Percentiles rank a stretch among this genome's conserved stretches.
Evolutionary conservation across 2,329 filamentous ascomycete genomes (phyloP).

Genomic region (Podosphaera aphanis): DNA sequence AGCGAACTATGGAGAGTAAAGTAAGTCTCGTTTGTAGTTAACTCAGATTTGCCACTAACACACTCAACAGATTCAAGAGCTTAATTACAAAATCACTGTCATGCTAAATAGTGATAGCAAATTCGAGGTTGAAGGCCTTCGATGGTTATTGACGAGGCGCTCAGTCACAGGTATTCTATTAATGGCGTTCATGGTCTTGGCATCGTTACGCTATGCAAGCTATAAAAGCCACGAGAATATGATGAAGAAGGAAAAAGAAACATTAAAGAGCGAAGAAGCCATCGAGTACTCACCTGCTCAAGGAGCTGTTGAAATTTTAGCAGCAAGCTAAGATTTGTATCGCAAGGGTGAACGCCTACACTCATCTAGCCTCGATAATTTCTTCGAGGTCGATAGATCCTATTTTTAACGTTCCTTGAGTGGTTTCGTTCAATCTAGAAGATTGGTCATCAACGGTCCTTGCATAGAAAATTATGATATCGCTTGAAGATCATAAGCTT

Average conservation of each 20-base stretch:
- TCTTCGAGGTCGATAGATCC: too few species aligned
- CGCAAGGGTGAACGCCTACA: too few species aligned
- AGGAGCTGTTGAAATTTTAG: constrained; percentile 32
- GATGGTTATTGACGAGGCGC: constrained; percentile 57
- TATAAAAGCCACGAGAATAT: constrained; percentile 20
- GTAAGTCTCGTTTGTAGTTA: constrained; percentile 19
- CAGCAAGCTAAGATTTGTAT: constrained; percentile 23
- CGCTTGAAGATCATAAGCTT: too few species aligned
- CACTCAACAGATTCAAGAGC: constrained; percentile 49
- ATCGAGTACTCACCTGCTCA: constrained; percentile 20
- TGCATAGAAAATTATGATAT: too few species aligned
- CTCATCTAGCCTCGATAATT: too few species aligned
- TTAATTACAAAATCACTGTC: constrained; percentile 92
- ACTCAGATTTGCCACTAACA: neutral
- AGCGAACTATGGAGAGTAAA: constrained; percentile 60
- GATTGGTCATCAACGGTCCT: too few species aligned
- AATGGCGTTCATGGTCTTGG: constrained; percentile 37
- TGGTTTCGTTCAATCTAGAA: too few species aligned
- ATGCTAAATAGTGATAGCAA: constrained; percentile 72
- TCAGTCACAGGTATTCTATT: constrained; percentile 41
- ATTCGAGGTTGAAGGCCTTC: constrained; percentile 71
- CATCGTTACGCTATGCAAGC: constrained; percentile 34
- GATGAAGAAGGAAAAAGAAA: constrained; percentile 12
- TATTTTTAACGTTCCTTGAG: too few species aligned
- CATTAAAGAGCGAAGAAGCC: constrained; percentile 20